Base-by-base conservation (phyloP, 2,329 filamentous ascomycete genomes). In the Diaporthe caulivora region DNA sequence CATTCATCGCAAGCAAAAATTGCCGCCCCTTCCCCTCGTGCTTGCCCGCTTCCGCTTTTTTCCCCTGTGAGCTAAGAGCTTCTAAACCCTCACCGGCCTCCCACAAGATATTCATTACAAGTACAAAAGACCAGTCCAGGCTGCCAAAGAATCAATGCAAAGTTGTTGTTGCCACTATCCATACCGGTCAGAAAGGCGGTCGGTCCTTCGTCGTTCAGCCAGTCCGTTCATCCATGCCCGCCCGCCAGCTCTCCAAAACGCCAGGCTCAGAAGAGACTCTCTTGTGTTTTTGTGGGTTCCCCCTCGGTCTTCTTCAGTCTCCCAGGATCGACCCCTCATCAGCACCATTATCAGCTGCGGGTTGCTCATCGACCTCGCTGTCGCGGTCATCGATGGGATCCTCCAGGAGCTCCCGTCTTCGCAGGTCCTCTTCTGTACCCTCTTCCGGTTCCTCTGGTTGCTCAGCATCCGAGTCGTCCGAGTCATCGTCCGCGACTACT, bases 351-450 rank as follows among this genome's bases (percentile, higher is more conserved):
- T 80, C 80, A 73, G 82, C 81, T 40, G 78, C 80, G 62, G 55
- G 68, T 17, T 71, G 55, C 18, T 83, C 83, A 5, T 85, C 84
- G 3, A 84, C 82, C 24, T 85, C 85, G 9, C 74, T 75, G 9
- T 73, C 74, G 21, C 34, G 67, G 18, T 86, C 84, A 37, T 83
- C 81, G 49, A 83, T 81, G 7, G 80, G 81, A 71, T 89, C 87
- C 8, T 87, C 84, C 31, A 91, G 76, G 70, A 91, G 80, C 78
- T 89, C 90, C 68, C 88, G 83, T 71, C 86, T 84, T 37, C 87
- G 84, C 42, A 91, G 80, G 77, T 92, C 90, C 78, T 91, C 90
- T 17, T 81, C 82, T 4, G 89, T 90, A 65, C 89, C 90, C 77
- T 92, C 90, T 76, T 90, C 90, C 0, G 85, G 87, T 74, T 89